Conservation (phyloP, 2,329 filamentous ascomycete species). For the Sporothrix phasma region DNA sequence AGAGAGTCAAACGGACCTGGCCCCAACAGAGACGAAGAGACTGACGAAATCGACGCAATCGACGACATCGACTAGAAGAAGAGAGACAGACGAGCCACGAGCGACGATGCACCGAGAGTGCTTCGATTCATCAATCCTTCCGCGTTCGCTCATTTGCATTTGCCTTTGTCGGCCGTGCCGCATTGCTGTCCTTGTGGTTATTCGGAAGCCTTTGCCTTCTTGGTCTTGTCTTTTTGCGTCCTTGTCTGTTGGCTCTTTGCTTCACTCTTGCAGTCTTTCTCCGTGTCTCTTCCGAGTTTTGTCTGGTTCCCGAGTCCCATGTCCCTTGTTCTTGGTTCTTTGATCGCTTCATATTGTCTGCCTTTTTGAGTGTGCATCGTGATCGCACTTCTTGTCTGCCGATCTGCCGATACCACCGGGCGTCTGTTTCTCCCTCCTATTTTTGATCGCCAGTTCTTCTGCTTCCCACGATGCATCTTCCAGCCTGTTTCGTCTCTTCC, state of each 20-base stretch:
- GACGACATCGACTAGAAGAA: neutral
- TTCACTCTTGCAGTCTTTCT: neutral
- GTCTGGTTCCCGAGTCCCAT: neutral
- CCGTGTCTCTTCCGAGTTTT: too few species aligned
- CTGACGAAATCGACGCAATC: too few species aligned
- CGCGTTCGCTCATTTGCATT: constrained; percentile 7
- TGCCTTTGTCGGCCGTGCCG: neutral
- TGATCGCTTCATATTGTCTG: constrained; percentile 1
- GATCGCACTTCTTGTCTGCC: neutral
- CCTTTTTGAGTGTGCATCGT: neutral
- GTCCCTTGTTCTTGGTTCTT: neutral
- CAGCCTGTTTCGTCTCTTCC: neutral
- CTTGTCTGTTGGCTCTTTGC: neutral
- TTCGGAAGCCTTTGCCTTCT: neutral
- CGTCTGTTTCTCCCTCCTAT: neutral
- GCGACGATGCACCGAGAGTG: neutral
- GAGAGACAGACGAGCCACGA: neutral
- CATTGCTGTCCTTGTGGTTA: neutral
- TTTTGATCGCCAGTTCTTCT: neutral
- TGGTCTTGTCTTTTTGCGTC: neutral
- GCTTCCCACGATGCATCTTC: constrained; percentile 1
- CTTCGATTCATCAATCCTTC: constrained; percentile 2
- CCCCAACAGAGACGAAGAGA: too few species aligned
- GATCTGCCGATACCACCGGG: neutral
- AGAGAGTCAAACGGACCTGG: too few species aligned